Percentiles rank a stretch among this genome's conserved stretches.
Evolutionary conservation across 495 filamentous ascomycete species (phyloP).

Genomic region (Neohortaea acidophila): DNA sequence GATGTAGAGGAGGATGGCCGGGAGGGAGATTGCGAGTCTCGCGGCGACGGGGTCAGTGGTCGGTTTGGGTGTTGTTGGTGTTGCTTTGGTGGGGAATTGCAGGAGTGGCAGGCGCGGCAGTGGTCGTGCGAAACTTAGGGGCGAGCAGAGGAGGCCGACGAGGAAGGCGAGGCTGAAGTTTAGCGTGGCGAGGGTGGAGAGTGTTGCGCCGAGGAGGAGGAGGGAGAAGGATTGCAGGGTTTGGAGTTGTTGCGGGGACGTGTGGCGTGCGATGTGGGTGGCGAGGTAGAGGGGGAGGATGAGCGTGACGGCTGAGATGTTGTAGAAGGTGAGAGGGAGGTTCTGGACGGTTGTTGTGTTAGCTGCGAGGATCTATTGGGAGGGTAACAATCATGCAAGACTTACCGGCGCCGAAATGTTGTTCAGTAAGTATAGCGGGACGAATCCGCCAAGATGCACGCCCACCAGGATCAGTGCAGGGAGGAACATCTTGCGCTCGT

Average conservation of each 20-base stretch:
- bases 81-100: background rate
- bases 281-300: conserved; percentile 45
- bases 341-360: conserved; percentile 26
- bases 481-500: conserved; percentile 62
- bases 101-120: conserved; percentile 18
- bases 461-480: conserved; percentile 57
- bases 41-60: background rate
- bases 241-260: conserved; percentile 53
- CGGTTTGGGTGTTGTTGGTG: background rate
- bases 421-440: conserved; percentile 83
- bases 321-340: conserved; percentile 41
- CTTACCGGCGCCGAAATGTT: conserved; percentile 50
- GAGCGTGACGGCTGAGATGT: conserved; percentile 43
- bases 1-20: conserved; percentile 23
- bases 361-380: conserved; percentile 3
- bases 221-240: conserved; percentile 85
- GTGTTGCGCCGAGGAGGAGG: conserved; percentile 74
- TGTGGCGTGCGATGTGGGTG: conserved; percentile 34
- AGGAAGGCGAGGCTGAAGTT: conserved; percentile 90
- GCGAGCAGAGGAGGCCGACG: conserved; percentile 60
- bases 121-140: conserved; percentile 55
- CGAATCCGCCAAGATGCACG: conserved; percentile 59
- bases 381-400: background rate
- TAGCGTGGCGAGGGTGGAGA: conserved; percentile 83
- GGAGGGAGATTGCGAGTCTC: background rate